Evolutionary conservation across 2,329 filamentous ascomycete genomes (phyloP), one percentile per base, ranked within the genome.

Genomic region (Arthrobotrys sphaeroides): DNA sequence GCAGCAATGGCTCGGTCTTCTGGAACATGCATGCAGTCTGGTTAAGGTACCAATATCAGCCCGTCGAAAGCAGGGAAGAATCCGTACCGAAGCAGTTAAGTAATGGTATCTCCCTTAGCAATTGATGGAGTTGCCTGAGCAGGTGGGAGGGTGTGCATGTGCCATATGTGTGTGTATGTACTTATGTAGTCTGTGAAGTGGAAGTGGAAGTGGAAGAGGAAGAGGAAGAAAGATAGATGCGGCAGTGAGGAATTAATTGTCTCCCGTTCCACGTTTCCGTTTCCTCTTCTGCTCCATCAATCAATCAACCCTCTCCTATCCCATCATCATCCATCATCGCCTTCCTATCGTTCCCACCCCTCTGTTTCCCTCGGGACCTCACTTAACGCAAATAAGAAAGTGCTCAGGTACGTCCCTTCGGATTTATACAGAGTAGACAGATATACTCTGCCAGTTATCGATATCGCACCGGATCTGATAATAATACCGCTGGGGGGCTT

Each of bases 311-410:
- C 10, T 28, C 49, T 62, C 68, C 72, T 72, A 69, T 77, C 77
- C 57, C 64, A 60, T 73, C 55, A 38, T 53, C 68, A 43, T 36
- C 59, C 24, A 53, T 57, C 42, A 43, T 24, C 64, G 60, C 79
- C 65, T 70, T 79, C 57, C 74, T 65, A 69, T 75, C 68, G 70
- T 67, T 77, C 77, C 64, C 77, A 73, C 76, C 59, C 57, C 36
- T 59, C n/a, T 36, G 18, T 28, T 33, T 4, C 18, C 33, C 16
- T 67, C 55, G 67, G n/a, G n/a, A n/a, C n/a, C n/a, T n/a, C n/a
- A n/a, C n/a, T n/a, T n/a, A n/a, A n/a, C n/a, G n/a, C n/a, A n/a
- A n/a, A n/a, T n/a, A n/a, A n/a, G n/a, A n/a, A n/a, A n/a, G n/a
- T n/a, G n/a, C n/a, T n/a, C n/a, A n/a, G n/a, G n/a, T n/a, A n/a